These are phyloP conservation scores for Acer saccharum DNA, from an alignment of 345 rosid genomes.

Conservation along the genomic window DNA sequence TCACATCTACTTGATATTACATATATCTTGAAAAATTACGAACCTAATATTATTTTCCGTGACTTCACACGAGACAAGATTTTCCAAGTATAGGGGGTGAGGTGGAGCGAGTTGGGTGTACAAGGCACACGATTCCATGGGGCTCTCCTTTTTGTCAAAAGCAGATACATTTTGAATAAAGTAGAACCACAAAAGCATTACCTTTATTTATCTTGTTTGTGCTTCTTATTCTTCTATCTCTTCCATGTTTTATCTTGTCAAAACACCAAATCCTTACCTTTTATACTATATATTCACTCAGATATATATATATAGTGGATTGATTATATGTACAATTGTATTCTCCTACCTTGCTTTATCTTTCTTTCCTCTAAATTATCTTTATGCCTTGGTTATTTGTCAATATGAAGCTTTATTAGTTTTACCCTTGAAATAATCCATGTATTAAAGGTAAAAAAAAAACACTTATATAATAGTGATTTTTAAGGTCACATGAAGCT, in stretches of 20 bases:
- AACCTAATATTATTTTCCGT: no score
- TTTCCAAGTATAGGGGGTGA: no score
- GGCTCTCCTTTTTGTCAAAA: slow-evolving; percentile 19
- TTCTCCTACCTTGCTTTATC: background rate
- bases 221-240: background rate
- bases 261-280: background rate
- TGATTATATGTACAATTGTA: background rate
- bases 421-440: no score
- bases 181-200: slow-evolving; percentile 10
- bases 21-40: no score
- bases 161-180: slow-evolving; percentile 24
- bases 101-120: background rate
- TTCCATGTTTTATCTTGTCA: slow-evolving; percentile 9
- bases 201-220: background rate
- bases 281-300: background rate
- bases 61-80: no score
- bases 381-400: background rate
- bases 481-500: background rate
- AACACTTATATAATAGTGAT: no score
- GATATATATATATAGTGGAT: no score
- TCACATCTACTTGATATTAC: no score
- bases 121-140: slow-evolving; percentile 15
- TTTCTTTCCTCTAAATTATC: background rate
- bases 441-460: no score
- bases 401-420: background rate